Evolutionary conservation across 2,329 filamentous ascomycete genomes (phyloP).

Genomic region (Dothiorella sarmentorum): DNA sequence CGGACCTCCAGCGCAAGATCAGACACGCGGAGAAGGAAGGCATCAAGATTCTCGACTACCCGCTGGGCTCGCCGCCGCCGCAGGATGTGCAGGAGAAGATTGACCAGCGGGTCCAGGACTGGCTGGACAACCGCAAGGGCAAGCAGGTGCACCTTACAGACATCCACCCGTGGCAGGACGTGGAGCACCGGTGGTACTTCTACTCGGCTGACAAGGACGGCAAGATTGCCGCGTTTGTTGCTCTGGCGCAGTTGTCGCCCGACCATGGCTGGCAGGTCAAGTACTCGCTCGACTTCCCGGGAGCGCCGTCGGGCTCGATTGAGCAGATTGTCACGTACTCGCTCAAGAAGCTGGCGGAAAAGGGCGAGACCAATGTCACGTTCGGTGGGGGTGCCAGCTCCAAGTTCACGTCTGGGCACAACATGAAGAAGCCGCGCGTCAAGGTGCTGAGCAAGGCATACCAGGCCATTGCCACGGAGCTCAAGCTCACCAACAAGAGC

Average conservation of each 20-base stretch:
- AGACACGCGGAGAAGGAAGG: conserved; percentile 78
- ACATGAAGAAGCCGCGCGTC: conserved; percentile 75
- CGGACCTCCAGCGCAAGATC: conserved; percentile 69
- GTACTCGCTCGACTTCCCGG: conserved; percentile 91
- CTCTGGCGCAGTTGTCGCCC: conserved; percentile 76
- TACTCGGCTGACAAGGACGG: conserved; percentile 72
- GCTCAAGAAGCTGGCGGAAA: conserved; percentile 57
- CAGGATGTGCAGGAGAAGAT: conserved; percentile 66
- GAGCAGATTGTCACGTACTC: conserved; percentile 76
- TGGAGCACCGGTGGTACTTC: conserved; percentile 80
- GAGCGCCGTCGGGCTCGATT: conserved; percentile 79
- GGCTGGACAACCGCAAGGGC: conserved; percentile 77
- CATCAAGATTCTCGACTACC: conserved; percentile 72
- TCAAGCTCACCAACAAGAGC: conserved; percentile 77
- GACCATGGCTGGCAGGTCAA: conserved; percentile 90
- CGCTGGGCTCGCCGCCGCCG: conserved; percentile 59
- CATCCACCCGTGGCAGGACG: conserved; percentile 83
- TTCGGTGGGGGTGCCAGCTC: conserved; percentile 81
- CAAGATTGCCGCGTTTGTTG: conserved; percentile 71
- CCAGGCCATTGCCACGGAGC: conserved; percentile 73
- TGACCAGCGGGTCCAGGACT: conserved; percentile 71
- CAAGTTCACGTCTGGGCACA: conserved; percentile 73
- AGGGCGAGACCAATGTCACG: conserved; percentile 66
- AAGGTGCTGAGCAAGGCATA: conserved; percentile 82
- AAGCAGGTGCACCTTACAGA: conserved; percentile 87